phyloP scores from a whole-genome alignment of 805 yeast species.

The Candida insectorum region DNA sequence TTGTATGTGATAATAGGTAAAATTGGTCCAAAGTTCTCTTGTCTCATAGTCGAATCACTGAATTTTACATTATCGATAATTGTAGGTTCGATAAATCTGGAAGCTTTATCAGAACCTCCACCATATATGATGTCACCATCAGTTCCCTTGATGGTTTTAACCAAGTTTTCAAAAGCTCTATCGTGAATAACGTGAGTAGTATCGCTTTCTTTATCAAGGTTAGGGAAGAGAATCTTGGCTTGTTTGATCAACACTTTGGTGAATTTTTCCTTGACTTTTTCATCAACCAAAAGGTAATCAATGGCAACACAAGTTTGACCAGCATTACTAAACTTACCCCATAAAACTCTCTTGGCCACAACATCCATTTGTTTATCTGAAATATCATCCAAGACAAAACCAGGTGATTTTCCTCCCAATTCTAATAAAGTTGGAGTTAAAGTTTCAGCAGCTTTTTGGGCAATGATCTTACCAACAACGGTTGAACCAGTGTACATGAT shows the following conservation, averaged over 20 bases:
- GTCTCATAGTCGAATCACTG: conserved; percentile 68
- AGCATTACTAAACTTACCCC: conserved; percentile 76
- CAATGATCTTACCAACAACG: conserved; percentile 71
- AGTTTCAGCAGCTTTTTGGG: conserved; percentile 77
- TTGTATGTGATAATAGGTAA: conserved; percentile 65
- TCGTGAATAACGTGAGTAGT: conserved; percentile 62
- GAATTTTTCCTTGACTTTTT: conserved; percentile 50
- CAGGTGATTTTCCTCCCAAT: conserved; percentile 92
- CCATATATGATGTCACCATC: conserved; percentile 53
- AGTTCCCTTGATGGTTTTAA: conserved; percentile 40
- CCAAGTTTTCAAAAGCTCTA: conserved; percentile 48
- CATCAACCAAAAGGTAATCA: conserved; percentile 76
- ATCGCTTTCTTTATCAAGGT: conserved; percentile 19
- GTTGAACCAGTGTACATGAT: conserved; percentile 85
- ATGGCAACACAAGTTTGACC: conserved; percentile 94
- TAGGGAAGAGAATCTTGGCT: conserved; percentile 44
- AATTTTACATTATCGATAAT: conserved; percentile 60
- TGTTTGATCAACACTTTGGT: conserved; percentile 38
- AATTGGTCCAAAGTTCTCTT: conserved; percentile 83
- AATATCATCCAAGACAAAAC: conserved; percentile 55
- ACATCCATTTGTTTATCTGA: conserved; percentile 40
- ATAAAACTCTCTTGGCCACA: conserved; percentile 59
- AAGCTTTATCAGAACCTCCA: conserved; percentile 34
- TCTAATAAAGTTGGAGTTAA: conserved; percentile 81
- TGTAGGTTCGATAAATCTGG: conserved; percentile 68